Conservation (phyloP, 2,329 filamentous ascomycete species). For the Botryosphaeria dothidea region DNA sequence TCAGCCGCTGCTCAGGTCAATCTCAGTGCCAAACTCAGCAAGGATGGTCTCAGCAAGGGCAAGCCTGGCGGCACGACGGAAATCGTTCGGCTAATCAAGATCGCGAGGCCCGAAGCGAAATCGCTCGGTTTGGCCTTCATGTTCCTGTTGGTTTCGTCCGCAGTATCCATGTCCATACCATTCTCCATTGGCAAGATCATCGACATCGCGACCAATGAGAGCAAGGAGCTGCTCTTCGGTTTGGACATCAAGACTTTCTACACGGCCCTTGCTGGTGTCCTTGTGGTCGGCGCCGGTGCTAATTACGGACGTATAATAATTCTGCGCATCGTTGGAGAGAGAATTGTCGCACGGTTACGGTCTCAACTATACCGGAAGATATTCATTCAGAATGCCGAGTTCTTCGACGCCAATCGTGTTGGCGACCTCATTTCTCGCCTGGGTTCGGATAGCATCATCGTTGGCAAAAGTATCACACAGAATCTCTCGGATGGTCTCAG, state of each 20-base stretch:
- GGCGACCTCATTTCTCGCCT: slow-evolving; percentile 95
- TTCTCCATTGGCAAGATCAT: slow-evolving; percentile 96
- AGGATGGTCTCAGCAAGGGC: slow-evolving; percentile 62
- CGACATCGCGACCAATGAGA: slow-evolving; percentile 76
- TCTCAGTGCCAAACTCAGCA: slow-evolving; percentile 81
- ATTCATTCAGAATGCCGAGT: slow-evolving; percentile 96
- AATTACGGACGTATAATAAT: slow-evolving; percentile 95
- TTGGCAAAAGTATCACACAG: slow-evolving; percentile 97
- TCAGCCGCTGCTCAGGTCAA: slow-evolving; percentile 86
- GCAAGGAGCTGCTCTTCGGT: slow-evolving; percentile 73
- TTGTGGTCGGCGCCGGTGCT: slow-evolving; percentile 80
- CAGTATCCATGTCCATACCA: slow-evolving; percentile 93
- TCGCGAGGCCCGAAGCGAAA: slow-evolving; percentile 80
- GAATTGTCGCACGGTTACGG: slow-evolving; percentile 86
- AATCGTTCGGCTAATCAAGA: slow-evolving; percentile 83
- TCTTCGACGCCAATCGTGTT: slow-evolving; percentile 96
- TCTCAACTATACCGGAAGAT: slow-evolving; percentile 89
- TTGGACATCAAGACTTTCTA: slow-evolving; percentile 88
- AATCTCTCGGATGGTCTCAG: slow-evolving; percentile 96
- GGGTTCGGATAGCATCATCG: slow-evolving; percentile 94
- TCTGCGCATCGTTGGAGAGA: slow-evolving; percentile 88
- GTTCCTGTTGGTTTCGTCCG: slow-evolving; percentile 84
- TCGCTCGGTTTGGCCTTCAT: slow-evolving; percentile 80
- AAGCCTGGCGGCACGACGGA: slow-evolving; percentile 65
- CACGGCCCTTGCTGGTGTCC: slow-evolving; percentile 68